phyloP scores from a whole-genome alignment of 805 yeast species.

The Wickerhamomyces strasburgensis region DNA sequence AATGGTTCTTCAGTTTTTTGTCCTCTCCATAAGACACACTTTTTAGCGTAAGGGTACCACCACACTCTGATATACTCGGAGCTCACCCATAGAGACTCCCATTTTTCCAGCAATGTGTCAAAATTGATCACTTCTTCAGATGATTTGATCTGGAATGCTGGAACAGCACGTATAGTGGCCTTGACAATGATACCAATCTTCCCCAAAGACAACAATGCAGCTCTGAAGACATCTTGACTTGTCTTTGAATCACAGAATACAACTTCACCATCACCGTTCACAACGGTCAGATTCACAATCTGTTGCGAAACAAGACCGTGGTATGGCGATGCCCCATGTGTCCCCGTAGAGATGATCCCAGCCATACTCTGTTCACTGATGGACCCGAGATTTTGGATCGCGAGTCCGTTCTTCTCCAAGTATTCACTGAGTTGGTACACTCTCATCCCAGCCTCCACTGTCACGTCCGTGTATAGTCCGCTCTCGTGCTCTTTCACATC shows the following conservation, averaged over 20 bases:
- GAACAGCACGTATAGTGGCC: constrained; percentile 81
- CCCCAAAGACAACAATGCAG: constrained; percentile 82
- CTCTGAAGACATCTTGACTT: constrained; percentile 67
- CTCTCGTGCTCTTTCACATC: constrained; percentile 42
- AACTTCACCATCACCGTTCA: constrained; percentile 71
- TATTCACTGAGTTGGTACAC: constrained; percentile 67
- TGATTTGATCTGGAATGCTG: constrained; percentile 75
- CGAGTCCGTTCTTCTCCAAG: constrained; percentile 59
- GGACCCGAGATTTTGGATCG: constrained; percentile 89
- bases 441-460: constrained; percentile 92
- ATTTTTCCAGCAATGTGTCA: constrained; percentile 60
- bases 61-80: constrained; percentile 90
- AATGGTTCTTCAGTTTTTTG: constrained; percentile 62
- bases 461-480: constrained; percentile 77
- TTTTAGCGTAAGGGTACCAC: constrained; percentile 95
- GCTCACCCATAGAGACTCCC: constrained; percentile 81
- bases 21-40: constrained; percentile 90
- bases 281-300: constrained; percentile 68
- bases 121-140: constrained; percentile 78
- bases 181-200: constrained; percentile 85
- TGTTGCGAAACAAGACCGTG: constrained; percentile 91
- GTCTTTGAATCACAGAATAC: constrained; percentile 46
- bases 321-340: constrained; percentile 92
- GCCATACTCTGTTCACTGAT: constrained; percentile 91
- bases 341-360: constrained; percentile 94